Evolutionary conservation across 148 eudicot species (phyloP).

Genomic region (Rhododendron simsii): DNA sequence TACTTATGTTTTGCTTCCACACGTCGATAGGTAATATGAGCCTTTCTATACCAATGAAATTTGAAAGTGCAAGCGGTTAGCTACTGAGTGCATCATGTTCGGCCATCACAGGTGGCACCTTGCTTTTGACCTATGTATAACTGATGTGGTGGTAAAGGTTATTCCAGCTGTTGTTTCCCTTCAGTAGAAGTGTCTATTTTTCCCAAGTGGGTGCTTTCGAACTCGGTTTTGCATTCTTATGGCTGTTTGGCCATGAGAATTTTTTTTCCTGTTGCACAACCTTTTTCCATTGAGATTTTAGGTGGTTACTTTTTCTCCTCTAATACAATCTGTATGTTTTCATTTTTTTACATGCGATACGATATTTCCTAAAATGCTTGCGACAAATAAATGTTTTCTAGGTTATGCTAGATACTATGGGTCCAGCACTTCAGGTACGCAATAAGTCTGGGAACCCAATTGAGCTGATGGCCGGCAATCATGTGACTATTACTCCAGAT

Average conservation of each 20-base stretch:
- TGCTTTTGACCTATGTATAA: neutral
- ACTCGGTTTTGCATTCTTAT: neutral
- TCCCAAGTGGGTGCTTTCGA: neutral
- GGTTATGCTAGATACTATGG: slow-evolving; percentile 69
- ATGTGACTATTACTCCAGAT: slow-evolving; percentile 46
- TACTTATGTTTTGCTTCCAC: neutral
- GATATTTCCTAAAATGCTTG: neutral
- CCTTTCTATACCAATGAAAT: neutral
- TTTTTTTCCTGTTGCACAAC: neutral
- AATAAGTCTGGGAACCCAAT: slow-evolving; percentile 47
- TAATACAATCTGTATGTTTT: neutral
- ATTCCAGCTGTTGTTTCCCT: neutral
- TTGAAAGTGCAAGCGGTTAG: neutral
- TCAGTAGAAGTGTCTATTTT: neutral
- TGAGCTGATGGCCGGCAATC: slow-evolving; percentile 34
- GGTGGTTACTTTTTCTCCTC: neutral
- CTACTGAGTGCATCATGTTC: neutral
- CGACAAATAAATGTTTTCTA: slow-evolving; percentile 17
- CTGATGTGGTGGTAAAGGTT: neutral
- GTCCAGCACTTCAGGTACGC: slow-evolving; percentile 56
- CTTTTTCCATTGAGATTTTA: neutral
- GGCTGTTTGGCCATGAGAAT: neutral
- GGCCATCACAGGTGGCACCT: neutral
- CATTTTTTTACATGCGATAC: neutral
- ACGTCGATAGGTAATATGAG: neutral